Percentiles rank a stretch among this genome's conserved stretches.
phyloP scores from a whole-genome alignment of 305 asterid species.

The Fraxinus albicans region DNA sequence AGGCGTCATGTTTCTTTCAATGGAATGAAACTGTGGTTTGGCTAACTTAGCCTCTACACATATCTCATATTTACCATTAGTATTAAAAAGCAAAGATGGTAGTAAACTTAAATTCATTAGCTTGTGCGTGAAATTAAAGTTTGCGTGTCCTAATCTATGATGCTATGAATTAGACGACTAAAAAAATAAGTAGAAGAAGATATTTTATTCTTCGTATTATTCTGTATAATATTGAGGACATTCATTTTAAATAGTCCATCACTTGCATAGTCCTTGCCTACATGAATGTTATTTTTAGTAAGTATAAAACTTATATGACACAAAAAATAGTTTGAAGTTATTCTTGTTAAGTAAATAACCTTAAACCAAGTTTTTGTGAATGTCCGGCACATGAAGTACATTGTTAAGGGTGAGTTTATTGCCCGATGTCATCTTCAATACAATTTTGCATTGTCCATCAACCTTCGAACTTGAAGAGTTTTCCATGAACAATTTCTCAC shows the following conservation, averaged over 20 bases:
- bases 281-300: neutral
- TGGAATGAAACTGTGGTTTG: neutral
- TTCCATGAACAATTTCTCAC: neutral
- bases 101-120: neutral
- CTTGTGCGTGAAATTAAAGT: neutral
- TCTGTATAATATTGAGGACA: neutral
- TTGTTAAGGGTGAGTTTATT: neutral
- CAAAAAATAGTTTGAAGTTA: neutral
- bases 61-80: neutral
- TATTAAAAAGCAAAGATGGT: neutral
- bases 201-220: too few species aligned
- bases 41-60: neutral
- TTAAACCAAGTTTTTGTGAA: neutral
- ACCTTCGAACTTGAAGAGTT: neutral
- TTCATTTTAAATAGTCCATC: neutral
- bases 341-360: neutral
- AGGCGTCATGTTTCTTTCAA: neutral
- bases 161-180: neutral
- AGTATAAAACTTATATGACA: neutral
- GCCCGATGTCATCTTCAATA: neutral
- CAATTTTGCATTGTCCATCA: neutral
- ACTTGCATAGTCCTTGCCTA: neutral
- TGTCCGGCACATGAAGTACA: neutral
- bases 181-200: neutral
- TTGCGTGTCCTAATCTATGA: neutral